Percentiles rank a stretch among this genome's conserved stretches.
phyloP scores from a whole-genome alignment of 441 rosid species.

The Biscutella laevigata region DNA sequence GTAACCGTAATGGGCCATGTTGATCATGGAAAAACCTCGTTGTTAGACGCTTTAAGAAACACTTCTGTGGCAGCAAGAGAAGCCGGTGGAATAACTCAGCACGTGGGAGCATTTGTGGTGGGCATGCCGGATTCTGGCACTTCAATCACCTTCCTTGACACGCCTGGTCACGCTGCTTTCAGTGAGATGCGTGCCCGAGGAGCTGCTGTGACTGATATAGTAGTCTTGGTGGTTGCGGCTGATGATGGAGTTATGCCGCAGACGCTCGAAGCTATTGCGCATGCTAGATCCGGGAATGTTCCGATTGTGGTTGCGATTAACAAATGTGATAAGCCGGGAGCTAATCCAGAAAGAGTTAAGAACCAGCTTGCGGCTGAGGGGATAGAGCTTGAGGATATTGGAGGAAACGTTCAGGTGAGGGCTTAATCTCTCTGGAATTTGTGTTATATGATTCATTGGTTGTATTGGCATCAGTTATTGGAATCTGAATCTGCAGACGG shows the following conservation, averaged over 20 bases:
- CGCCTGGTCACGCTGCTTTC: conserved; percentile 92
- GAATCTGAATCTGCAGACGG: no score
- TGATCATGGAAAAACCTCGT: conserved; percentile 93
- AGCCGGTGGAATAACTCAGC: conserved; percentile 99
- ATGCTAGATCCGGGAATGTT: conserved; percentile 79
- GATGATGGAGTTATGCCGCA: conserved; percentile 98
- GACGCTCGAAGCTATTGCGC: conserved; percentile 79
- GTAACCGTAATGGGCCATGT: conserved; percentile 93
- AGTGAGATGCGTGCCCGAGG: conserved; percentile 95
- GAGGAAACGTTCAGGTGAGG: conserved; percentile 63
- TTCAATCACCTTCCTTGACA: conserved; percentile 57
- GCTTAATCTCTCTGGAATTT: background rate
- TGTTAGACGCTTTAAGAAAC: conserved; percentile 73
- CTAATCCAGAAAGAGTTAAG: conserved; percentile 76
- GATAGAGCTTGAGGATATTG: conserved; percentile 76
- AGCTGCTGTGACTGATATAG: conserved; percentile 83
- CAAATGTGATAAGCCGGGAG: conserved; percentile 84
- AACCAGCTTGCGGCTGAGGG: conserved; percentile 79
- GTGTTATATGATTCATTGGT: background rate
- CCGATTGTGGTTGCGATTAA: conserved; percentile 85
- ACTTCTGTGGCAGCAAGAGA: conserved; percentile 79
- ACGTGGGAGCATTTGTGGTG: conserved; percentile 85
- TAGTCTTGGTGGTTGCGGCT: conserved; percentile 89
- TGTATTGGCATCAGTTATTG: no score
- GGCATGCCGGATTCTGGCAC: conserved; percentile 64